phyloP scores from a whole-genome alignment of 306 rosid species.

The Biancaea sappan region DNA sequence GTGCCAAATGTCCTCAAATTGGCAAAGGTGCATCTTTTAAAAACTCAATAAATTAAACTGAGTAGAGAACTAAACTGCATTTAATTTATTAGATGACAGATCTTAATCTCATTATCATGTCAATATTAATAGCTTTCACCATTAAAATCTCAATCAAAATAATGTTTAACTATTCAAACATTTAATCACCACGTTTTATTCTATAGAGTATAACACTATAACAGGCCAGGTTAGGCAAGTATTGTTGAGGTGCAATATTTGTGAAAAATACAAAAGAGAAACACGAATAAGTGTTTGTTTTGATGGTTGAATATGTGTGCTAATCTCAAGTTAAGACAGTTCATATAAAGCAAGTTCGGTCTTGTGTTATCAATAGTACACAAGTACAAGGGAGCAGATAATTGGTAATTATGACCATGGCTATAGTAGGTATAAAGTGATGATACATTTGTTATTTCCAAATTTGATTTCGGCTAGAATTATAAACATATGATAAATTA shows the following conservation, averaged over 20 bases:
- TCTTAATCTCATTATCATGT: background rate
- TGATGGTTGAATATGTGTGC: background rate
- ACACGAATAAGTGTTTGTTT: background rate
- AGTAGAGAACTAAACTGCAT: background rate
- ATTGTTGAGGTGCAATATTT: background rate
- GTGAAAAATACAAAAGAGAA: background rate
- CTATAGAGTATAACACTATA: background rate
- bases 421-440: background rate
- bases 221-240: slow-evolving; percentile 8
- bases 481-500: background rate
- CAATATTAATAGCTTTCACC: background rate
- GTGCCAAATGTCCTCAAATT: background rate
- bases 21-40: background rate
- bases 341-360: background rate
- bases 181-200: background rate
- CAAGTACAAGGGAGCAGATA: background rate
- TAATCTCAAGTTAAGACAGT: background rate
- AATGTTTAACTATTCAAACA: background rate
- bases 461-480: background rate
- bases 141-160: slow-evolving; percentile 10
- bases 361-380: background rate
- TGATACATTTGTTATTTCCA: background rate
- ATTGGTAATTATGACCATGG: background rate
- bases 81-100: slow-evolving; percentile 15
- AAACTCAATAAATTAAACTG: slow-evolving; percentile 11